These are phyloP conservation scores for Fusarium falciforme DNA, from an alignment of 2,329 filamentous ascomycete species.

Conservation along the genomic window DNA sequence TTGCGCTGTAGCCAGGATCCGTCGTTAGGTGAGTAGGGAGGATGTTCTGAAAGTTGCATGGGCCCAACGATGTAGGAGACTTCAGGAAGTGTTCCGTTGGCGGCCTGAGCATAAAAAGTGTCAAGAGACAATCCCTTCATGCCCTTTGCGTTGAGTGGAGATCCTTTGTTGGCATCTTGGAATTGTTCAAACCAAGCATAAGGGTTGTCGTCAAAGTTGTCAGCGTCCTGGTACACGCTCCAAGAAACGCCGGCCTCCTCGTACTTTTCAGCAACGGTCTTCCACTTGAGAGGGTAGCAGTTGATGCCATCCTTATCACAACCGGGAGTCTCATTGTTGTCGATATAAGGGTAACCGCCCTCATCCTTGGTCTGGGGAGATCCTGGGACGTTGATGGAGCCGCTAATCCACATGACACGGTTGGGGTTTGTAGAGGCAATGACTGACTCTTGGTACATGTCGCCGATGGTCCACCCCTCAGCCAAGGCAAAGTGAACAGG, in stretches of 20 bases:
- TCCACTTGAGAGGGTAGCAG: conserved; percentile 66
- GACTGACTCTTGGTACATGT: conserved; percentile 67
- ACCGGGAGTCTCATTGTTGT: conserved; percentile 60
- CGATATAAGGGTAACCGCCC: conserved; percentile 52
- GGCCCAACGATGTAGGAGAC: background rate
- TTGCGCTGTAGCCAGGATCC: background rate
- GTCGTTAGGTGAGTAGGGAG: background rate
- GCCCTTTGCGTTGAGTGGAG: conserved; percentile 28
- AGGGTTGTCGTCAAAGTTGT: conserved; percentile 67
- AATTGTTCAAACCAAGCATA: conserved; percentile 65
- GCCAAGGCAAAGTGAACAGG: conserved; percentile 66
- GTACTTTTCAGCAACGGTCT: conserved; percentile 61
- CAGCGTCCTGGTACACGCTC: conserved; percentile 61
- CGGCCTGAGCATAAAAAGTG: background rate
- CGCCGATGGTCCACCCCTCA: conserved; percentile 64
- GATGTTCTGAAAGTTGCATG: background rate
- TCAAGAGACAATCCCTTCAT: background rate
- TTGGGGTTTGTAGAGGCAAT: conserved; percentile 66
- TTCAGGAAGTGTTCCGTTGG: background rate
- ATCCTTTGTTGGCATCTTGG: conserved; percentile 53
- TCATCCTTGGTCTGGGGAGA: conserved; percentile 28
- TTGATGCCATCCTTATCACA: conserved; percentile 58
- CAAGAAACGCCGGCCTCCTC: conserved; percentile 61
- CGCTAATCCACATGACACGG: conserved; percentile 62
- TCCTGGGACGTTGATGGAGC: conserved; percentile 63